Evolutionary conservation across 1,284 basidiomycete species (phyloP).

Genomic region (Fomitopsis pinicola): DNA sequence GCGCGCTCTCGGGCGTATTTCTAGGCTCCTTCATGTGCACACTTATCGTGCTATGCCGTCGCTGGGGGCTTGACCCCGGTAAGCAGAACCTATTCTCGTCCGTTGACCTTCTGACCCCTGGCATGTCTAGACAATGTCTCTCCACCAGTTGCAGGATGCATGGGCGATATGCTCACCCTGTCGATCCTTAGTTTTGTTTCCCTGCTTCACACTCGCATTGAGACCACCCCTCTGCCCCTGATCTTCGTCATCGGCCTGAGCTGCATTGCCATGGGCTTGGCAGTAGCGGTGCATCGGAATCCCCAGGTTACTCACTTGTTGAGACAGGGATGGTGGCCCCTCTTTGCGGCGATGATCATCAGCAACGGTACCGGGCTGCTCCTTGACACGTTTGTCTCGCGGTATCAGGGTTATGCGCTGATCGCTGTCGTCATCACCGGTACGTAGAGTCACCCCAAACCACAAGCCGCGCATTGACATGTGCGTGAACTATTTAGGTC

Average conservation of each 20-base stretch:
- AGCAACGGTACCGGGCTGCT: constrained; percentile 90
- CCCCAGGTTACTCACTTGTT: constrained; percentile 67
- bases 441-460: constrained; percentile 24
- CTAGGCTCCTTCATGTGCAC: constrained; percentile 93
- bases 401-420: constrained; percentile 85
- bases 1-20: constrained; percentile 74
- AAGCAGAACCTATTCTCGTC: constrained; percentile 15
- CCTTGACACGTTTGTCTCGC: constrained; percentile 83
- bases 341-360: constrained; percentile 91
- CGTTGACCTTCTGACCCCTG: not conserved
- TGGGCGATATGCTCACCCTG: constrained; percentile 91
- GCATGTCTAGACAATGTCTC: constrained; percentile 81
- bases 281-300: constrained; percentile 61
- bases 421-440: constrained; percentile 89
- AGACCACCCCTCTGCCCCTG: constrained; percentile 64
- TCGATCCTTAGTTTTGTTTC: constrained; percentile 70
- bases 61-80: constrained; percentile 82
- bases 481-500: constrained; percentile 38
- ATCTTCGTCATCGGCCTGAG: constrained; percentile 53
- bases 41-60: constrained; percentile 78
- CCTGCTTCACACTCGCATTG: constrained; percentile 57
- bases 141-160: constrained; percentile 87
- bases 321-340: constrained; percentile 83
- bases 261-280: constrained; percentile 51
- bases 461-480: not conserved